These are phyloP conservation scores for Bipolaris oryzae DNA, from an alignment of 2,329 filamentous ascomycete genomes.

Conservation along the genomic window DNA sequence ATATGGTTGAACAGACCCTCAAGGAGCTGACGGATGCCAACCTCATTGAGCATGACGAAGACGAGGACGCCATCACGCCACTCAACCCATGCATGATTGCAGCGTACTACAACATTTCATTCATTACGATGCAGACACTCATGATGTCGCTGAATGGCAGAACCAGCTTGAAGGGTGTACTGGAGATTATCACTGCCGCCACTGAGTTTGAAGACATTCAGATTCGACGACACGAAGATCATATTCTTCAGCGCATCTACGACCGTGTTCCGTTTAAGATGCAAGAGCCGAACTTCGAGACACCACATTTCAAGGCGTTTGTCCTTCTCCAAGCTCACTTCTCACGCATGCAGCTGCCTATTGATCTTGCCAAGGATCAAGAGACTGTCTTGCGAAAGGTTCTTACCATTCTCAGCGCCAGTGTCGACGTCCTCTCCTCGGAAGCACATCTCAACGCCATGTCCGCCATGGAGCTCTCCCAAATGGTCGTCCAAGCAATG, in stretches of 20 bases:
- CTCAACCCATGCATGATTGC: conserved; percentile 98
- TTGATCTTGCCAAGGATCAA: conserved; percentile 95
- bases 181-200: conserved; percentile 96
- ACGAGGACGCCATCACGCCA: conserved; percentile 80
- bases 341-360: conserved; percentile 92
- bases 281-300: conserved; percentile 82
- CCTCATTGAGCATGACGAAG: conserved; percentile 94
- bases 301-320: conserved; percentile 98
- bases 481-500: conserved; percentile 99
- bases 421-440: conserved; percentile 92
- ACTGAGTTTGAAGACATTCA: conserved; percentile 96
- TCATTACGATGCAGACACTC: conserved; percentile 99
- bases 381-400: conserved; percentile 85
- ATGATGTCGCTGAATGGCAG: conserved; percentile 84
- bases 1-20: conserved; percentile 89
- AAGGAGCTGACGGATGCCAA: conserved; percentile 91
- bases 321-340: conserved; percentile 98
- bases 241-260: conserved; percentile 87
- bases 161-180: conserved; percentile 94
- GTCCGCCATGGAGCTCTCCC: conserved; percentile 98
- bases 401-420: conserved; percentile 85
- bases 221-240: conserved; percentile 89
- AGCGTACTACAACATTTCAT: conserved; percentile 99
- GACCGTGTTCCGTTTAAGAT: conserved; percentile 96
- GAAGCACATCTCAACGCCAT: conserved; percentile 97